Conservation (phyloP, 2,329 filamentous ascomycete species). For the Truncatella angustata region DNA sequence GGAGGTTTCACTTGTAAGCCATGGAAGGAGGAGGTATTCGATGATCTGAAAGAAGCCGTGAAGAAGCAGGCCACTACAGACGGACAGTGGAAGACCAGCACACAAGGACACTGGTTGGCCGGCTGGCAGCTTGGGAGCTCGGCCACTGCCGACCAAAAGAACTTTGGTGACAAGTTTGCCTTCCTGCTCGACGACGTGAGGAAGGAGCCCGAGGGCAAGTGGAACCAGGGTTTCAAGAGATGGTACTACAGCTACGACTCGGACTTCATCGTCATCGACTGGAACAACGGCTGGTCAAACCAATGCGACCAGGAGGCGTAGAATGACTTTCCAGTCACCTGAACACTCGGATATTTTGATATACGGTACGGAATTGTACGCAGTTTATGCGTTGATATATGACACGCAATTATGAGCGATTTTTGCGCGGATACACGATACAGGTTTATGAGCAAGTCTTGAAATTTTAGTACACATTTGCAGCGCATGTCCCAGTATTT, state of each 20-base stretch:
- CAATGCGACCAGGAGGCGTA: background rate
- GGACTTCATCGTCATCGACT: constrained; percentile 1
- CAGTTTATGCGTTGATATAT: too few relatives aligned
- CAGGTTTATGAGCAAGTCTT: too few relatives aligned
- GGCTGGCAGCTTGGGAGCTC: constrained; percentile 1
- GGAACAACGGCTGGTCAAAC: background rate
- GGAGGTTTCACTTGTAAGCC: background rate
- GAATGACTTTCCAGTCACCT: background rate
- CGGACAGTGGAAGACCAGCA: background rate
- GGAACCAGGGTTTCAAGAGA: background rate
- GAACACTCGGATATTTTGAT: background rate
- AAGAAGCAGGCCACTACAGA: background rate
- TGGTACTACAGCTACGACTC: background rate
- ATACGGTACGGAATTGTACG: background rate
- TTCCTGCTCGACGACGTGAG: background rate
- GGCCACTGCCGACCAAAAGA: background rate
- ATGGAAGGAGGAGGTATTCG: background rate
- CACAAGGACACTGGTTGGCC: background rate
- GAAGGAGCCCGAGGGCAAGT: background rate
- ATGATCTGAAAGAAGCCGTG: constrained; percentile 1
- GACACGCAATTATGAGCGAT: too few relatives aligned
- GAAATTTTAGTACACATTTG: too few relatives aligned
- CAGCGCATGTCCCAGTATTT: too few relatives aligned
- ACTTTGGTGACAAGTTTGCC: background rate
- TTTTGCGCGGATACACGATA: too few relatives aligned